phyloP scores from a whole-genome alignment of 352 stramenopile species.

The Pythium guiyangense region DNA sequence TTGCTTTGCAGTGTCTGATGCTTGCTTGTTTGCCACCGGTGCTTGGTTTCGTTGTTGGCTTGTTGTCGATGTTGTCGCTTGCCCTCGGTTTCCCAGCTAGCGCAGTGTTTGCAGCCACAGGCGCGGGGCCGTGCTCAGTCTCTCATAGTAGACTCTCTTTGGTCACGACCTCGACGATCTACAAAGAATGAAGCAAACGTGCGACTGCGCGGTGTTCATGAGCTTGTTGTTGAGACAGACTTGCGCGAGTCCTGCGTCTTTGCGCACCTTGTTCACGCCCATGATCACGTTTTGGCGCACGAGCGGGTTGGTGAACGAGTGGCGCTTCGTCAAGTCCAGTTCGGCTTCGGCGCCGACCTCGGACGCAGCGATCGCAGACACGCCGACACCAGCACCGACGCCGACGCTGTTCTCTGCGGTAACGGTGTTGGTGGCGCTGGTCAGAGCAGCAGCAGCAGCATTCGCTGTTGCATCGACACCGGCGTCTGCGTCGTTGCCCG shows the following conservation, averaged over 20 bases:
- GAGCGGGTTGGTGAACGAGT: slow-evolving; percentile 3
- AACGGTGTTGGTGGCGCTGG: neutral
- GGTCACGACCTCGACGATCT: slow-evolving; percentile 15
- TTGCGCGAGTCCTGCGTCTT: slow-evolving; percentile 2
- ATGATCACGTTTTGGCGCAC: slow-evolving; percentile 13
- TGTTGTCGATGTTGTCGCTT: no score
- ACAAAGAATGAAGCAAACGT: slow-evolving; percentile 17
- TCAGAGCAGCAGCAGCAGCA: no score
- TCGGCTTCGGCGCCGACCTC: slow-evolving; percentile 6
- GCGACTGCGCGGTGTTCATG: slow-evolving; percentile 18
- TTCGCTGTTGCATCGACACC: no score
- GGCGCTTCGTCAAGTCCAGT: neutral
- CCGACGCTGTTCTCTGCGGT: neutral
- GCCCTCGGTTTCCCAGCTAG: no score
- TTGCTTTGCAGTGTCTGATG: no score
- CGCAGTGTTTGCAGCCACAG: no score
- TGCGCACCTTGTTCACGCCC: slow-evolving; percentile 8
- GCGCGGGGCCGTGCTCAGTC: slow-evolving; percentile 10
- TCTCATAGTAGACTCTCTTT: no score
- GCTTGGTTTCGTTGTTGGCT: no score
- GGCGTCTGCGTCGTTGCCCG: neutral
- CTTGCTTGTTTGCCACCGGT: no score
- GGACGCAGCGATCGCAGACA: neutral
- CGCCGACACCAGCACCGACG: neutral
- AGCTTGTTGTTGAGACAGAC: slow-evolving; percentile 20